Conservation (phyloP, 2,329 filamentous ascomycete species). For the Ophiostoma ulmi region DNA sequence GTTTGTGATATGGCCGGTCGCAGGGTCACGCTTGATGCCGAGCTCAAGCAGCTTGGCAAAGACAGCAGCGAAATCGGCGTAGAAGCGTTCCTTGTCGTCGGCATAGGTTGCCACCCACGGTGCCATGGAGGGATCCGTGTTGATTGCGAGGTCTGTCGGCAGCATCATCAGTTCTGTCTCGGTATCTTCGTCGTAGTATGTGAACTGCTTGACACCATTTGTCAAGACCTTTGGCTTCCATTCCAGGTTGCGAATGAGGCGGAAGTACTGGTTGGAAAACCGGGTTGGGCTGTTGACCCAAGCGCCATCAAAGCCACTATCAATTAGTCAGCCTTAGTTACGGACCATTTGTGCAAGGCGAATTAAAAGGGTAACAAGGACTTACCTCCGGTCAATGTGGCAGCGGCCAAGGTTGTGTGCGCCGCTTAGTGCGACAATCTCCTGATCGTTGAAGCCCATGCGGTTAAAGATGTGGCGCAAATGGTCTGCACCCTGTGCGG, state of each 20-base stretch:
- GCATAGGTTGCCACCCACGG: slow-evolving; percentile 79
- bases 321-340: neutral
- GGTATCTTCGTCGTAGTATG: slow-evolving; percentile 62
- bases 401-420: slow-evolving; percentile 82
- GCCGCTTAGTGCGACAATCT: slow-evolving; percentile 85
- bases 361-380: neutral
- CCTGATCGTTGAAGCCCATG: slow-evolving; percentile 96
- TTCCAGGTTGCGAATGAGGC: slow-evolving; percentile 13
- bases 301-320: slow-evolving; percentile 75
- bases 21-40: slow-evolving; percentile 55
- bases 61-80: slow-evolving; percentile 81
- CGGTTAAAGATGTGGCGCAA: slow-evolving; percentile 87
- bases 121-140: slow-evolving; percentile 83
- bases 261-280: slow-evolving; percentile 89
- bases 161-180: slow-evolving; percentile 95
- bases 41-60: slow-evolving; percentile 84
- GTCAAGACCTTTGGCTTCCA: slow-evolving; percentile 60
- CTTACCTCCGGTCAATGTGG: slow-evolving; percentile 64
- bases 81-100: slow-evolving; percentile 85
- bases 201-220: slow-evolving; percentile 73
- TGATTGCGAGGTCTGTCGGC: slow-evolving; percentile 79
- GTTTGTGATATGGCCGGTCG: slow-evolving; percentile 4
- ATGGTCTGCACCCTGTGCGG: slow-evolving; percentile 69
- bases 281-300: slow-evolving; percentile 91
- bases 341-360: neutral